Percentiles rank a stretch among this genome's conserved stretches.
Evolutionary conservation across 306 rosid species (phyloP).

Genomic region (Vigna radiata): DNA sequence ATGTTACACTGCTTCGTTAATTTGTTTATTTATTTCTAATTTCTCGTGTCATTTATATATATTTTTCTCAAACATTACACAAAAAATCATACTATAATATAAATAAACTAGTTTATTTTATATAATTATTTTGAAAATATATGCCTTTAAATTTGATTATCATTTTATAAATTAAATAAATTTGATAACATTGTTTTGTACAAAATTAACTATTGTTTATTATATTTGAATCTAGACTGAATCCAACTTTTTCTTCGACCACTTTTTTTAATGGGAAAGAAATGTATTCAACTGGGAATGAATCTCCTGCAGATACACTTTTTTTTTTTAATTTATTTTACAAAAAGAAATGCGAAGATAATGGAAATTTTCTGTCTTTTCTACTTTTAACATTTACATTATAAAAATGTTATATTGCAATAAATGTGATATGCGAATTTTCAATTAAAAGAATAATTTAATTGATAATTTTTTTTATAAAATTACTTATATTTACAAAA

Average conservation of each 20-base stretch:
- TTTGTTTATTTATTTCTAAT: slow-evolving; percentile 33
- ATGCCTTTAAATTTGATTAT: no score
- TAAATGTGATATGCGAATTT: no score
- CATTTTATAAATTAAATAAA: not conserved
- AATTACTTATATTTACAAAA: no score
- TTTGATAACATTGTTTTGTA: no score
- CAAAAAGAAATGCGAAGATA: not conserved
- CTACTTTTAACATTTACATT: not conserved
- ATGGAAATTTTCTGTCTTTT: no score
- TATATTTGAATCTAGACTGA: not conserved
- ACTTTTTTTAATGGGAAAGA: not conserved
- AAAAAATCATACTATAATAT: no score
- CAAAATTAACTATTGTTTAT: no score
- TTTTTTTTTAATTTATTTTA: not conserved
- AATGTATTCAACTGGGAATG: not conserved
- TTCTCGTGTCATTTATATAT: not conserved
- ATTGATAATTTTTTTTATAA: no score
- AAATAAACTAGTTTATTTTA: no score
- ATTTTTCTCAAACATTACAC: not conserved
- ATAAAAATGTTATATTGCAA: no score
- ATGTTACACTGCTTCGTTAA: not conserved
- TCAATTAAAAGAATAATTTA: no score
- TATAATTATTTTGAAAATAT: no score
- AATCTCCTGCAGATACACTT: not conserved
- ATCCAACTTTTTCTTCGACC: not conserved